A percentile compares a stretch with the other conserved stretches of the same genome.
These are phyloP conservation scores for Aspergillus steynii DNA, from an alignment of 495 filamentous ascomycete species.

Conservation along the genomic window DNA sequence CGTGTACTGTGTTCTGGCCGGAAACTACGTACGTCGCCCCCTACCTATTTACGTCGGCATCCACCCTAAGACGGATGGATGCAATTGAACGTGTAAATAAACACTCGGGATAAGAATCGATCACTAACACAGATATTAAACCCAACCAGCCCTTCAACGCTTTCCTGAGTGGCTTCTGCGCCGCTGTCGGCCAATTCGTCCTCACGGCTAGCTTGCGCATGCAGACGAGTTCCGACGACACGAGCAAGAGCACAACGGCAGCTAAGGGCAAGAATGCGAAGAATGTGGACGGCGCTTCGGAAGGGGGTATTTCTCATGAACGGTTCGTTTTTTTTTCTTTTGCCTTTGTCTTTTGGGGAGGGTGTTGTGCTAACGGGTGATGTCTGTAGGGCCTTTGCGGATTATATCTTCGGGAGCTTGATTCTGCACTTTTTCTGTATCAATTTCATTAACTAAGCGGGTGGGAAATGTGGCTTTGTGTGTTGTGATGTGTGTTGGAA, in stretches of 20 bases:
- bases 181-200: conserved; percentile 96
- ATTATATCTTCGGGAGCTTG: conserved; percentile 91
- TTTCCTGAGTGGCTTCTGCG: conserved; percentile 91
- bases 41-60: neutral
- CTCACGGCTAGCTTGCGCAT: conserved; percentile 88
- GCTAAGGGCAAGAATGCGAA: conserved; percentile 37
- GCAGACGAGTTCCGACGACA: conserved; percentile 62
- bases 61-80: neutral
- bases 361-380: conserved; percentile 5
- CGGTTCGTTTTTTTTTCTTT: conserved; percentile 35
- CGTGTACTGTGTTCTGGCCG: conserved; percentile 85
- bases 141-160: conserved; percentile 87
- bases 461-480: conserved; percentile 13
- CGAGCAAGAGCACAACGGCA: conserved; percentile 15
- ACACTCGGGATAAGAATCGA: neutral
- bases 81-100: no score
- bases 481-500: neutral
- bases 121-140: neutral
- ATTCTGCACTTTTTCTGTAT: conserved; percentile 99
- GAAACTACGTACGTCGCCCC: conserved; percentile 81
- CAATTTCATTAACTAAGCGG: conserved; percentile 90
- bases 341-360: neutral
- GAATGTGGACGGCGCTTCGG: conserved; percentile 17
- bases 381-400: conserved; percentile 80
- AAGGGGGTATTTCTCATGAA: conserved; percentile 46